These are phyloP conservation scores for Hygrophoropsis aurantiaca DNA, from an alignment of 768 basidiomycete species.

Conservation along the genomic window DNA sequence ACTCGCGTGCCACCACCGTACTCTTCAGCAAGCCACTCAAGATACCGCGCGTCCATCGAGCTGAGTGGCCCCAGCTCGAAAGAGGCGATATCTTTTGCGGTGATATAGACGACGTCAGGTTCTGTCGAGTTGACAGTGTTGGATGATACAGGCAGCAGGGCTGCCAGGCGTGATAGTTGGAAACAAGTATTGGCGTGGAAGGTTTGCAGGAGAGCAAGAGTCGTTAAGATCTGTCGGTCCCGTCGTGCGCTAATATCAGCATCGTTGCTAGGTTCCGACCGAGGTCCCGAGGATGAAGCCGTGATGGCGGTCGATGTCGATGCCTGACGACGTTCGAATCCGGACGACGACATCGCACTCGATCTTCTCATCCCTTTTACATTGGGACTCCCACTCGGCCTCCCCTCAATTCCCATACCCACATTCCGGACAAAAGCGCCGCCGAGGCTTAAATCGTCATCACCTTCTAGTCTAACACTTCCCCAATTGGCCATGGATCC, in stretches of 20 bases:
- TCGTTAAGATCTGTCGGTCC: constrained; percentile 41
- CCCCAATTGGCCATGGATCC: constrained; percentile 54
- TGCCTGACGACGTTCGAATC: constrained; percentile 26
- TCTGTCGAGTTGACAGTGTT: constrained; percentile 17
- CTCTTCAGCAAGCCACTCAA: constrained; percentile 75
- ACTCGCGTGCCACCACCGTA: constrained; percentile 49
- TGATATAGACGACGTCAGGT: constrained; percentile 41
- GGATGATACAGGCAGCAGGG: constrained; percentile 18
- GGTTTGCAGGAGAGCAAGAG: constrained; percentile 61
- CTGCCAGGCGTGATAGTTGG: constrained; percentile 48
- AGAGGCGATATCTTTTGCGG: constrained; percentile 60
- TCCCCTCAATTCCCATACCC: constrained; percentile 74
- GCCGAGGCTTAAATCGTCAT: constrained; percentile 53
- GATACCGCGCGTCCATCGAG: constrained; percentile 64
- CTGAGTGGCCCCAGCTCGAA: constrained; percentile 79
- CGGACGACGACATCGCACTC: constrained; percentile 53
- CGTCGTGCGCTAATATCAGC: constrained; percentile 23
- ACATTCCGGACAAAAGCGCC: constrained; percentile 50
- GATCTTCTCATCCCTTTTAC: constrained; percentile 41
- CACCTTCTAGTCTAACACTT: constrained; percentile 60
- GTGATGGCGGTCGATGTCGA: constrained; percentile 29
- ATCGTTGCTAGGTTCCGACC: constrained; percentile 18
- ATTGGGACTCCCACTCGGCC: constrained; percentile 37
- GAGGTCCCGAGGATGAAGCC: constrained; percentile 20
- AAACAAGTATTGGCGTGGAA: constrained; percentile 67